These are phyloP conservation scores for Cydonia oblonga DNA, from an alignment of 331 rosid species.

Conservation along the genomic window DNA sequence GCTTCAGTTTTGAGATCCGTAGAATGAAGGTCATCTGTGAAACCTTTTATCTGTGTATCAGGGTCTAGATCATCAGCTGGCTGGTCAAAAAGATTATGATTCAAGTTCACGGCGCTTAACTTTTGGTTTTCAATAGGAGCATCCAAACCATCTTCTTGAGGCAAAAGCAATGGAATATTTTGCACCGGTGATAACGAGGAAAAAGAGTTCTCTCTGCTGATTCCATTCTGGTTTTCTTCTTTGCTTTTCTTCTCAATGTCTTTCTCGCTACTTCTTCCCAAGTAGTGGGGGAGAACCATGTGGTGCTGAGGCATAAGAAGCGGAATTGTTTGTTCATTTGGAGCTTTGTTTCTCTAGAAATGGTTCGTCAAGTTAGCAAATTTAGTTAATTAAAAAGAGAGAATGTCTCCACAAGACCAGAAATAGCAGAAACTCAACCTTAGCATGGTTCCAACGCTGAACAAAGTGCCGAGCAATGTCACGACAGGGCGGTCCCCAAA, in stretches of 20 bases:
- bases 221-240: conserved; percentile 7
- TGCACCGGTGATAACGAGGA: conserved; percentile 17
- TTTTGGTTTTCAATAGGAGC: conserved; percentile 11
- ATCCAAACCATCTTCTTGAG: conserved; percentile 27
- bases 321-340: conserved; percentile 37
- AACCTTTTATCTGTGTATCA: conserved; percentile 23
- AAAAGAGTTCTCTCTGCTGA: conserved; percentile 9
- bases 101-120: not conserved
- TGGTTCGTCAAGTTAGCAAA: conserved; percentile 1
- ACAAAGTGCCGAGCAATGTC: conserved; percentile 45
- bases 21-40: conserved; percentile 30
- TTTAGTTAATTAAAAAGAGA: not conserved
- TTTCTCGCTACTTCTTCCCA: conserved; percentile 28
- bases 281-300: conserved; percentile 42
- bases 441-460: conserved; percentile 49
- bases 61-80: conserved; percentile 21
- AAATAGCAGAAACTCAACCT: conserved; percentile 18
- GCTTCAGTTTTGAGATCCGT: conserved; percentile 17
- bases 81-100: conserved; percentile 23
- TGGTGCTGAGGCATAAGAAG: conserved; percentile 43
- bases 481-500: conserved; percentile 42
- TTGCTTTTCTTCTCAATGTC: conserved; percentile 8
- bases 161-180: conserved; percentile 40
- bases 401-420: not conserved
- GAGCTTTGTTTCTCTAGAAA: conserved; percentile 38